These are phyloP conservation scores for Paraphaeosphaeria minitans DNA, from an alignment of 2,329 filamentous ascomycete species.

Conservation along the genomic window DNA sequence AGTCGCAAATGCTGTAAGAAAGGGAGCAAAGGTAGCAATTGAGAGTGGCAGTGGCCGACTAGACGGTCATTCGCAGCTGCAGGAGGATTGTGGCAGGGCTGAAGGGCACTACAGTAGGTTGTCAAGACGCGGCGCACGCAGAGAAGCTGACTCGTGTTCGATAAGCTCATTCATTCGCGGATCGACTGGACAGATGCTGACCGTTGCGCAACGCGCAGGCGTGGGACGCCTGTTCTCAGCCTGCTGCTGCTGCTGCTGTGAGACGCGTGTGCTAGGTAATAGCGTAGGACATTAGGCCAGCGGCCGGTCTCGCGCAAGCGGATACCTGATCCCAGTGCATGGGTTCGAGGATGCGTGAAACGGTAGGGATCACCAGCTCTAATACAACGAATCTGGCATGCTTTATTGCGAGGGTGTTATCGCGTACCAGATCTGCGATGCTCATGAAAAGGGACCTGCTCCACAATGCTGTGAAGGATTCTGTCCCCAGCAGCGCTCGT, in stretches of 20 bases:
- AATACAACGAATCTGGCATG: slow-evolving; percentile 11
- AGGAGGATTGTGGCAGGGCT: slow-evolving; percentile 35
- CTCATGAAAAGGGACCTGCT: background rate
- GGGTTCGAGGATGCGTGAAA: slow-evolving; percentile 6
- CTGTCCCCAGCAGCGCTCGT: slow-evolving; percentile 8
- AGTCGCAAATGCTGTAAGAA: slow-evolving; percentile 18
- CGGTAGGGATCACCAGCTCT: slow-evolving; percentile 20
- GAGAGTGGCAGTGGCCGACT: slow-evolving; percentile 11
- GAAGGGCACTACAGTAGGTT: slow-evolving; percentile 21
- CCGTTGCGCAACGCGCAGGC: slow-evolving; percentile 31
- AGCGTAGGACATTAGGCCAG: slow-evolving; percentile 19
- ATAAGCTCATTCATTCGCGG: slow-evolving; percentile 25
- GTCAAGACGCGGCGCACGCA: slow-evolving; percentile 23
- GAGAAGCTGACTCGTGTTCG: slow-evolving; percentile 21
- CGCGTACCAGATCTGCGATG: background rate
- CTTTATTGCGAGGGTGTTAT: slow-evolving; percentile 9
- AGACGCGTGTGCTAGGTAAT: slow-evolving; percentile 37
- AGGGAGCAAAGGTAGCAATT: slow-evolving; percentile 16
- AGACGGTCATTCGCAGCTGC: slow-evolving; percentile 19
- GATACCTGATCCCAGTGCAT: slow-evolving; percentile 10
- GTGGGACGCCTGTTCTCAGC: slow-evolving; percentile 28
- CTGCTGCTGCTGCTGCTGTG: slow-evolving; percentile 28
- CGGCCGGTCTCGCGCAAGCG: slow-evolving; percentile 22
- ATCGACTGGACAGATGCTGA: slow-evolving; percentile 24
- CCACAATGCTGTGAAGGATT: slow-evolving; percentile 10